Evolutionary conservation across 2,329 filamentous ascomycete species (phyloP).

Genomic region (Aureobasidium sp.): DNA sequence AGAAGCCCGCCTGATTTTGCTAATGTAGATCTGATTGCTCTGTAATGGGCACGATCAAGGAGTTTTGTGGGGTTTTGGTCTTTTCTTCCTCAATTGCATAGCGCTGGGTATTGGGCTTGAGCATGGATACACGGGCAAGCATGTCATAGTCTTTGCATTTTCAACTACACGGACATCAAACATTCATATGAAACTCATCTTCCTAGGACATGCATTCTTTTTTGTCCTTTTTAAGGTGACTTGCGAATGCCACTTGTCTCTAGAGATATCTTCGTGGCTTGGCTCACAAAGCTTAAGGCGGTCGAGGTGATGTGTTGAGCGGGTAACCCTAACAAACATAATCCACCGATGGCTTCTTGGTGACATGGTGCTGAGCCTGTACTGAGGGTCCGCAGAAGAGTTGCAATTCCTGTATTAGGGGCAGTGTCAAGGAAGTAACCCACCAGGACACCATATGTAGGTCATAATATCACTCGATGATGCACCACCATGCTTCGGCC

Average conservation of each 20-base stretch:
- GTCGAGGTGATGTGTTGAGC: background rate
- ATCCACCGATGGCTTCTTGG: background rate
- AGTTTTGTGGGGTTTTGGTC: background rate
- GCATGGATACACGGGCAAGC: background rate
- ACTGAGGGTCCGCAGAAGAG: background rate
- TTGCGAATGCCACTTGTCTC: background rate
- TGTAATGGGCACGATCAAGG: constrained; percentile 38
- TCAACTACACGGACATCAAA: background rate
- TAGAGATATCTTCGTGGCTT: background rate
- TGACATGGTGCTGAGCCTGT: no score
- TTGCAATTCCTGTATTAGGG: no score
- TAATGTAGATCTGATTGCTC: constrained; percentile 75
- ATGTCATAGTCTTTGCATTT: background rate
- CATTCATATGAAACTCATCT: background rate
- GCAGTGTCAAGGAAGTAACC: no score
- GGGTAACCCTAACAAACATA: background rate
- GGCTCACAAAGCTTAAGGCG: background rate
- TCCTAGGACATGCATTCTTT: background rate
- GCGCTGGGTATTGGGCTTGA: background rate
- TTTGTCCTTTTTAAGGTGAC: background rate
- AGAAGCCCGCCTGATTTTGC: constrained; percentile 64
- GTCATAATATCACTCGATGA: no score
- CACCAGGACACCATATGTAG: no score
- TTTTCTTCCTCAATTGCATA: background rate
- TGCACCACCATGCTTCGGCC: no score